Base-by-base conservation (phyloP, 805 yeast genomes). In the Pichia kluyveri region DNA sequence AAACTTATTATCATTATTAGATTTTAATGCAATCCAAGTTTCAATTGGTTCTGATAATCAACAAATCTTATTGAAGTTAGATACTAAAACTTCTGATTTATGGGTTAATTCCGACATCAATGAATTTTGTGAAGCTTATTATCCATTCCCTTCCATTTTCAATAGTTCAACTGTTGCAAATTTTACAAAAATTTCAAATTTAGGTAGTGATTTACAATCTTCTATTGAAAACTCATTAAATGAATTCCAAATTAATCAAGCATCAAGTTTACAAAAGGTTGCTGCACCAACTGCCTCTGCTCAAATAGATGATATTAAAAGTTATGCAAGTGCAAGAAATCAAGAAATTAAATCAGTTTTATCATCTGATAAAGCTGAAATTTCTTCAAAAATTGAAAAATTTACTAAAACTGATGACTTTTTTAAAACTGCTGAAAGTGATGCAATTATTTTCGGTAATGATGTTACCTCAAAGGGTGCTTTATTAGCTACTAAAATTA, bases 41-140 rank as follows among this genome's bases (percentile, higher is more conserved):
- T 50, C 59, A 14, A 59, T 83, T 38, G 89, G 89, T 14, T 71
- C 82, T 0, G 72, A 80, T 1, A 58, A 69, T 1, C 80, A 80
- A 56, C 63, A 68, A 15, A 64, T 80, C 5, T 68, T 67, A 14
- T 74, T 81, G 11, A 62, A 79, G 40, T 58, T 82, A 19, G 89
- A 82, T 54, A 80, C 87, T 1, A 87, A 86, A 3, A 78, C 86
- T 0, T 71, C 82, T 0, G 86, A 81, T 54, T 65, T 82, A 12
- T 82, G 86, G 85, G 77, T 80, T 18, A 69, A 74, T 44, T 42
- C 54, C 1, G 49, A 41, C 15, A 15, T 40, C 5, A 52, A 52
- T 38, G 51, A 46, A 17, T 46, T 36, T 15, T 54, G 58, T 43
- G 41, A 43, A 17, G 52, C 54, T 17, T 47, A 43, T 43, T 48